phyloP scores from a whole-genome alignment of 441 rosid species.

The Adansonia madagascariensis region DNA sequence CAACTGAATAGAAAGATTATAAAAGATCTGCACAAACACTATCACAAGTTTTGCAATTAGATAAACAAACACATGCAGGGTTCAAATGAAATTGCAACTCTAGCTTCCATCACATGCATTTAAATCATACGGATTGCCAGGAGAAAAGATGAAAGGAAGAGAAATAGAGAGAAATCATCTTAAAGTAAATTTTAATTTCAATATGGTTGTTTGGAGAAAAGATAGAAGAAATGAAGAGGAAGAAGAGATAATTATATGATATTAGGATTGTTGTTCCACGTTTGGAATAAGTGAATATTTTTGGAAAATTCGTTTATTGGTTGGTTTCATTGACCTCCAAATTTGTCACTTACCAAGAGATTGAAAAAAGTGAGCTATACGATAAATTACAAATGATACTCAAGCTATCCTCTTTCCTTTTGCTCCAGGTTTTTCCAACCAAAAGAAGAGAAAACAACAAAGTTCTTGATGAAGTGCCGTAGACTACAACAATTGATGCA shows the following conservation, averaged over 20 bases:
- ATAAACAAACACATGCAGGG: slow-evolving; percentile 13
- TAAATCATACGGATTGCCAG: not conserved
- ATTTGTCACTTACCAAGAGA: not conserved
- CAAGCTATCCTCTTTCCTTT: not conserved
- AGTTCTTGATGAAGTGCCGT: not conserved
- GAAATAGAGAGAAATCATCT: not conserved
- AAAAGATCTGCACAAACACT: not conserved
- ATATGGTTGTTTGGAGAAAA: not conserved
- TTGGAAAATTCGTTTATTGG: not conserved
- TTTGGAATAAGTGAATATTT: not conserved
- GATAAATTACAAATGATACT: not conserved
- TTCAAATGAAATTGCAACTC: slow-evolving; percentile 10
- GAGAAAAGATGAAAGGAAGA: slow-evolving; percentile 6
- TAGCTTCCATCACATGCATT: not conserved
- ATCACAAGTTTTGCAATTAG: slow-evolving; percentile 11
- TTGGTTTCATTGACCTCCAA: slow-evolving; percentile 5
- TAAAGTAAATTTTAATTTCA: not conserved
- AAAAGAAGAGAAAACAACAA: not conserved
- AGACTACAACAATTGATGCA: not conserved
- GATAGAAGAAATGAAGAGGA: not conserved
- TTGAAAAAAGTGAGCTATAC: not conserved
- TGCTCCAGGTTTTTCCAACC: not conserved
- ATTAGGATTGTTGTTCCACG: not conserved
- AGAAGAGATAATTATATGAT: slow-evolving; percentile 1
- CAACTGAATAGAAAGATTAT: not conserved